Evolutionary conservation across 1,139 yeast genomes (phyloP).

Genomic region (Blastobotrys proliferans): DNA sequence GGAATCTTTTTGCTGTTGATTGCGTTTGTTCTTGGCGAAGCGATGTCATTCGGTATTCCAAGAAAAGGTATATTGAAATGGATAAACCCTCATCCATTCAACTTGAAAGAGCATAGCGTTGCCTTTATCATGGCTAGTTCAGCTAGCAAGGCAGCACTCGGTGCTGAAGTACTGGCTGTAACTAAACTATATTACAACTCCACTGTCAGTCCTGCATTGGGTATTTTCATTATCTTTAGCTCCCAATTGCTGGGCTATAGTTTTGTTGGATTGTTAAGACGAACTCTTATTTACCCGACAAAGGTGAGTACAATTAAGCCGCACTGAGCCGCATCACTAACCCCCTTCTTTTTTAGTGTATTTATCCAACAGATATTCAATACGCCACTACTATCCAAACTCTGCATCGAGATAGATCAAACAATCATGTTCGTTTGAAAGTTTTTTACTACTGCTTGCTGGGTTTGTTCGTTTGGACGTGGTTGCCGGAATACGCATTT

Average conservation of each 20-base stretch:
- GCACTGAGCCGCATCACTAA: background rate
- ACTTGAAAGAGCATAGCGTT: constrained; percentile 54
- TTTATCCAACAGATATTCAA: constrained; percentile 51
- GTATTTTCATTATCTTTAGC: constrained; percentile 44
- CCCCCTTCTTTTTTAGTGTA: constrained; percentile 31
- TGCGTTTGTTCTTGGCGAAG: constrained; percentile 31
- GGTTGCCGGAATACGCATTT: constrained; percentile 23
- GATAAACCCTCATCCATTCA: constrained; percentile 53
- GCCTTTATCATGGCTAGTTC: constrained; percentile 49
- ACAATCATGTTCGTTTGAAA: constrained; percentile 24
- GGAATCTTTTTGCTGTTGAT: constrained; percentile 33
- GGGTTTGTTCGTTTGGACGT: constrained; percentile 19
- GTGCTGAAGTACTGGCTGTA: constrained; percentile 52
- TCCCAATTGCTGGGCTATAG: constrained; percentile 55
- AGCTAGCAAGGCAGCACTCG: constrained; percentile 54
- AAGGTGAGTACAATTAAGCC: constrained; percentile 18
- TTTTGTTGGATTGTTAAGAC: constrained; percentile 52
- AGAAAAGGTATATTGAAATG: constrained; percentile 19
- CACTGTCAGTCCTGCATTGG: constrained; percentile 41
- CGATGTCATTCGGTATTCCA: constrained; percentile 29
- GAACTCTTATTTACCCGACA: constrained; percentile 49
- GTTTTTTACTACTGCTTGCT: constrained; percentile 20
- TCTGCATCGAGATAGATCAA: constrained; percentile 26
- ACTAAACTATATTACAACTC: constrained; percentile 44
- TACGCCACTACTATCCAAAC: constrained; percentile 47